phyloP scores from a whole-genome alignment of 441 rosid species.

The Dalechampia spathulata region DNA sequence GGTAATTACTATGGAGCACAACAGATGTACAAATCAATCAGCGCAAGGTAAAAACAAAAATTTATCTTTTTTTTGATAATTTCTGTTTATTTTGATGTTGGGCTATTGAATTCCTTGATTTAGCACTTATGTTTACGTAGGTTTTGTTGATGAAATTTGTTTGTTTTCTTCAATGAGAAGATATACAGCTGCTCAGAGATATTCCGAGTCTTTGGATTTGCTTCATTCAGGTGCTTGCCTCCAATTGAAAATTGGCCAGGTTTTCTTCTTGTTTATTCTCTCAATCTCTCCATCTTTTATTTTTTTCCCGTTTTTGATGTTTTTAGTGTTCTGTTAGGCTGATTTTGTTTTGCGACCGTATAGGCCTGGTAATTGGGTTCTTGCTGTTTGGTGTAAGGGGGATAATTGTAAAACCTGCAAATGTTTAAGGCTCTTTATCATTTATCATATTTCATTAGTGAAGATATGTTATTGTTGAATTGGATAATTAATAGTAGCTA shows the following conservation, averaged over 20 bases:
- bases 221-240: conserved; percentile 79
- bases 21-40: conserved; percentile 88
- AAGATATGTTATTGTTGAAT: no score
- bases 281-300: background rate
- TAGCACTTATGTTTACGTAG: background rate
- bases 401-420: no score
- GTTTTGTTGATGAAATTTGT: background rate
- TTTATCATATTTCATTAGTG: no score
- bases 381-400: no score
- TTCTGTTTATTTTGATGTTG: no score
- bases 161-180: conserved; percentile 29
- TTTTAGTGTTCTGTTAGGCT: background rate
- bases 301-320: background rate
- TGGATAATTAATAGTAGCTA: no score
- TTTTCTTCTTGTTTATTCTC: conserved; percentile 17
- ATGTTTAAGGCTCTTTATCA: no score
- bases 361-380: no score
- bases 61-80: no score
- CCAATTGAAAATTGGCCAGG: conserved; percentile 73
- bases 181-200: conserved; percentile 70
- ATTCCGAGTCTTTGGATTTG: conserved; percentile 73
- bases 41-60: conserved; percentile 92
- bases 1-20: conserved; percentile 93
- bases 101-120: no score
- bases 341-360: no score